Evolutionary conservation across 768 basidiomycete species (phyloP), one percentile per base, ranked within the genome.

Genomic region (Punctularia strigosozonata): DNA sequence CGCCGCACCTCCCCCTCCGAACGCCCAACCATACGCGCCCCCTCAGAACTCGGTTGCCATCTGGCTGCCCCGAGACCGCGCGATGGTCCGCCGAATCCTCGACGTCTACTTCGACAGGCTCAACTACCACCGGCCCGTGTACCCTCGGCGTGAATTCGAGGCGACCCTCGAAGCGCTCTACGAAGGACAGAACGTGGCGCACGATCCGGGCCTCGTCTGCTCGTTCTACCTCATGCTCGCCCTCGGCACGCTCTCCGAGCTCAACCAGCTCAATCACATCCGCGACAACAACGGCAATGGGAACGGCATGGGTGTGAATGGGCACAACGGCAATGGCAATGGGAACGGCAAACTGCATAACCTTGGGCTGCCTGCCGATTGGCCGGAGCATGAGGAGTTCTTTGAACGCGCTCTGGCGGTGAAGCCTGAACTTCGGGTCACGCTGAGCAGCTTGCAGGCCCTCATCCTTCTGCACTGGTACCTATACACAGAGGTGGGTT

Each of bases 391-490:
- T 43, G 82, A 83, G 45, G 84, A 88, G 49, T 87, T 90, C 57
- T 87, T 88, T 55, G 78, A 84, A 44, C 69, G 80, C 23, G 84
- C 85, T 1, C 60, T 89, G 3, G 66, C 71, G 15, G 69, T 86
- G 46, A 88, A 90, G 53, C 82, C 85, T 6, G 83, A 90, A 45
- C 62, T 90, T 31, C 75, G 80, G 7, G 85, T 88, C 51, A 86
- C 85, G 4, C 73, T 88, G 31, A 76, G 79, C 4, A 85, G 83
- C 52, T 59, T 90, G 43, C 87, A 90, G 55, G 82, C 87, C 0
- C 68, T 90, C 38, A 86, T 88, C 19, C 58, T 90, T 5, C 57
- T 89, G 34, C 88, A 90, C 40, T 89, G 85, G 87, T 88, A 89
- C 57, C 68, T 90, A 17, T 90, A 89, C 50, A 86, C 79, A 17